Evolutionary conservation across 108 stramenopile species (phyloP).

Genomic region (Skeletonema potamos): DNA sequence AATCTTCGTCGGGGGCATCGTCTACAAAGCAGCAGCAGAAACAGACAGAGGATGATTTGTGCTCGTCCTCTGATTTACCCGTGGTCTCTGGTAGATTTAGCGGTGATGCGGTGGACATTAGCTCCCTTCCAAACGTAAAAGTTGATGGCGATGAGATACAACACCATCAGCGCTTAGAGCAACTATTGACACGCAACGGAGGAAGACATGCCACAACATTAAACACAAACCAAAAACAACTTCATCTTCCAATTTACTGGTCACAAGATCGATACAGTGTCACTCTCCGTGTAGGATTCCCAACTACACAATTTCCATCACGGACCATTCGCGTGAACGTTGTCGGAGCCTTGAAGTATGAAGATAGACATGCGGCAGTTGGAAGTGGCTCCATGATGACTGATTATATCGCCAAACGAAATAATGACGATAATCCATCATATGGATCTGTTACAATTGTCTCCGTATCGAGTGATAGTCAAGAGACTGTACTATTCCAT

Average conservation of each 20-base stretch:
- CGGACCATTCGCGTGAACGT: constrained; percentile 35
- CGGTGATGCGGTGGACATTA: constrained; percentile 2
- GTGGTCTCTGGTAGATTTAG: constrained; percentile 1
- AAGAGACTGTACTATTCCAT: constrained; percentile 22
- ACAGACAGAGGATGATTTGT: background rate
- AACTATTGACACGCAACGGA: constrained; percentile 22
- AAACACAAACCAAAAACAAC: background rate
- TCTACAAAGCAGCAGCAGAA: background rate
- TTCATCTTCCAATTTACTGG: constrained; percentile 32
- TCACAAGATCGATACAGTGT: constrained; percentile 33
- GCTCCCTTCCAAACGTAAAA: background rate
- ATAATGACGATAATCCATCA: background rate
- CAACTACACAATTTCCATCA: constrained; percentile 13
- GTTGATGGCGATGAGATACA: background rate
- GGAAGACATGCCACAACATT: constrained; percentile 2
- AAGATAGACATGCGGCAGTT: constrained; percentile 39
- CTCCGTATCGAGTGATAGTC: background rate
- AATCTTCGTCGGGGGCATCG: background rate
- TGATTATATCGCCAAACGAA: background rate
- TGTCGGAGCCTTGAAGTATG: constrained; percentile 29
- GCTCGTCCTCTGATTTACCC: background rate
- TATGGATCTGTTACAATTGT: constrained; percentile 27
- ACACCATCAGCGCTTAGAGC: constrained; percentile 3
- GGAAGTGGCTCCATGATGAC: constrained; percentile 32
- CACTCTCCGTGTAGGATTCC: constrained; percentile 24